Evolutionary conservation across 345 rosid species (phyloP), one percentile per base, ranked within the genome.

Genomic region (Angophora floribunda): DNA sequence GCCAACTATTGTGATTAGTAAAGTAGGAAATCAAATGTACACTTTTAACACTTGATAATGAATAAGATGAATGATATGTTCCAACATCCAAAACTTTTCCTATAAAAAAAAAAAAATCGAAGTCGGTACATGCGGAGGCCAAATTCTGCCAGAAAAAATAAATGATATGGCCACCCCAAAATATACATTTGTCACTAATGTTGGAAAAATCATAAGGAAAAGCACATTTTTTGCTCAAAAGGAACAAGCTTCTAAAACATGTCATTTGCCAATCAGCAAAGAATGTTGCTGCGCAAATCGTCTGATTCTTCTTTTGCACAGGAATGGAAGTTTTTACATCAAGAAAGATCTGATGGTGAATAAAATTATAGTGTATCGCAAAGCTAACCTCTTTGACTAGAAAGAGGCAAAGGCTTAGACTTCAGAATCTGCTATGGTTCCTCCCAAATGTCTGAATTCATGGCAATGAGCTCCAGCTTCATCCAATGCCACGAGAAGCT

Each of bases 381-480:
- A 85, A 90, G 89, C 94, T 90, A 89, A 89, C 89, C 91, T 88
- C 89, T 79, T 90, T 52, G 87, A 82, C 53, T 44, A 61, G 32
- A 50, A 86, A 30, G 45, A 86, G 86, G 53, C 70, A 45, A n/a
- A 49, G 78, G 44, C 52, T 51, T 63, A 75, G 49, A 41, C 82
- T 75, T 36, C 44, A 9, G 47, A 75, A 19, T 86, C 78, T 61
- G 87, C 52, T 89, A 90, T 44, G 89, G 91, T 89, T 89, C 91
- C 91, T 51, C 91, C 90, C 82, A 93, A 90, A 91, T 94, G 95
- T 90, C 93, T 90, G 87, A 95, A 96, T 88, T 96, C 95, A 85
- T 90, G 67, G 86, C 95, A 92, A 88, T 95, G 94, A 80, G 97
- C 97, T 89, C 99, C 99, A 57, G 94, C 89, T 90, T 94, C 97